Base-by-base conservation (phyloP, 805 yeast genomes). In the Cyberlindnera xylosilytica region DNA sequence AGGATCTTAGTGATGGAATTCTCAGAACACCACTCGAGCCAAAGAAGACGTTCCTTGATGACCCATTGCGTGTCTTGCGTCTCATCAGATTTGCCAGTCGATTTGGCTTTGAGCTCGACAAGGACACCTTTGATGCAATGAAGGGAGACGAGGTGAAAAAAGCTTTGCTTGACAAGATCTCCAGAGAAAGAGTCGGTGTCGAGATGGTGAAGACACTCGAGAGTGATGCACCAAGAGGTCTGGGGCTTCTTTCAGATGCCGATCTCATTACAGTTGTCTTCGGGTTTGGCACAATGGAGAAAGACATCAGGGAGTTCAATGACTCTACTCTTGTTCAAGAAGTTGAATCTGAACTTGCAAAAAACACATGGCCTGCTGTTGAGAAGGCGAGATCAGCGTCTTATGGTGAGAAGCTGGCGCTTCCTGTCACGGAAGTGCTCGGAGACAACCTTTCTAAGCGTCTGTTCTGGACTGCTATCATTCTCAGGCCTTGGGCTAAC, bases 1-100 rank as follows among this genome's bases (percentile, higher is more conserved):
- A 72, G 7, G 99, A 93, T 62, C 67, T 93, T 49, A 52, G 71
- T 32, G 49, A 65, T 20, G 95, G 96, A 0, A 61, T 88, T 0
- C 68, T 93, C 44, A 69, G 96, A 41, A 93, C 99, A 0, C 99
- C 99, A 0, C 69, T 93, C 40, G 82, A 79, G 23, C 96, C 99
- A 5, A 60, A 73, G 31, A 79, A 83, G 55, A 93, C 99, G 1
- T 93, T 93, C 55, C 57, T 82, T 36, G 99, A 93, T 58, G 99
- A 93, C 62, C 99, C 99, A 1, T 72, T 93, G 45, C 73, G 99
- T 45, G 93, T 91, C 2, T 63, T 93, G 43, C 72, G 99, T 47
- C 66, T 93, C 43, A 76, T 93, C 20, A 69, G 99, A 51, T 93
- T 93, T 68, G 93, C 96, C 0, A 73, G 87, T 26, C 77, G 87